Base-by-base conservation (phyloP, 352 stramenopile genomes). In the Phytophthora sojae region DNA sequence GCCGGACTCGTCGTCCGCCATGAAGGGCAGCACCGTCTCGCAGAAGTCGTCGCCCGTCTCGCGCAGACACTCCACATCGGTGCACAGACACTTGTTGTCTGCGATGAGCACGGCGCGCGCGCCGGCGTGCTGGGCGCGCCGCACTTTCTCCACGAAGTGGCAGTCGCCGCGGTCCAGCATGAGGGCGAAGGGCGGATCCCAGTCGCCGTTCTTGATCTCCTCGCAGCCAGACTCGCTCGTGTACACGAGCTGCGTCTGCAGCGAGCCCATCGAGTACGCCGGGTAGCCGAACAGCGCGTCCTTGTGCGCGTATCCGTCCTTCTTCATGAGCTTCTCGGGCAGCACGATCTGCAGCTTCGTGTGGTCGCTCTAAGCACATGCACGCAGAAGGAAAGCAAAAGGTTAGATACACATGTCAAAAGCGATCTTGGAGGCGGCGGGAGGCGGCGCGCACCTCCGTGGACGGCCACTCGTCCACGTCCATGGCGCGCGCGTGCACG, bases 201-300 rank as follows among this genome's bases (percentile, higher is more conserved):
- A 98, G 42, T 87, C 88, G 45, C 79, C 82, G 17, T 83, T 76
- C 45, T 85, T 79, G 47, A 96, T 94, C 73, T 97, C 89, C 32
- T 93, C 82, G 63, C 89, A 94, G 5, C 83, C 87, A 21, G 80
- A 89, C 29, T 91, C 76, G 56, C 86, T 93, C 30, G 88, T 84
- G 75, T 98, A 95, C 75, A 98, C 98, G 32, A 98, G 75, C 73
- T 96, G 90, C 26, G 85, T 89, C 67, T 98, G 88, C 32, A 95
- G 83, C 61, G 80, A 93, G 44, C 86, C 92, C 59, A 93, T 83
- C 47, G 90, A 90, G 80, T 99, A 99, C 45, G 90, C 88, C 6
- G 96, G 97, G 64, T 98, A 96, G 32, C 97, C 97, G 75, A 99
- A 99, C 42, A 99, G 84, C 57, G 96, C 96, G 56, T 99, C 97